Evolutionary conservation across 192 early-diverging fungal species (phyloP).

Genomic region (Linnemannia exigua): DNA sequence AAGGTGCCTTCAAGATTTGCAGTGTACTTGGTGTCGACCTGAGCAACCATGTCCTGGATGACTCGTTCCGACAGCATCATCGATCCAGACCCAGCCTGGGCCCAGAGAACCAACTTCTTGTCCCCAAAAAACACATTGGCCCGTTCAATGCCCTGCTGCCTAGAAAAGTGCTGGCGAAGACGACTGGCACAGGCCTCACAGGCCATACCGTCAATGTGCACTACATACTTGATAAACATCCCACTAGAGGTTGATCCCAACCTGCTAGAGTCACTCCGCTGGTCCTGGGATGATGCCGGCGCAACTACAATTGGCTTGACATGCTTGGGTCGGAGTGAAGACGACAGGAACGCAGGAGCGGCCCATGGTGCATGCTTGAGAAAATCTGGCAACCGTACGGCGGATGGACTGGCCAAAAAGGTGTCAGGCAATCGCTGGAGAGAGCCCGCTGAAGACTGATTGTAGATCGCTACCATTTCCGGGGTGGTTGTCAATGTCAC

Average conservation of each 20-base stretch:
- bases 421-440: neutral
- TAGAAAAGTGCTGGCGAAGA: constrained; percentile 55
- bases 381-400: neutral
- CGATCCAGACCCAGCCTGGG: neutral
- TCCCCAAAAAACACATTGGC: constrained; percentile 61
- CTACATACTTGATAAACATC: constrained; percentile 35
- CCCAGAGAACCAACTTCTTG: constrained; percentile 33
- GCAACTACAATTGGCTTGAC: neutral
- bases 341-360: neutral
- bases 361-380: neutral
- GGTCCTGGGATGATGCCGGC: neutral
- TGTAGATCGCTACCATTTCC: constrained; percentile 59
- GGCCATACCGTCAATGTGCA: constrained; percentile 60
- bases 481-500: constrained; percentile 56
- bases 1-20: neutral
- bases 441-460: constrained; percentile 22
- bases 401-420: neutral
- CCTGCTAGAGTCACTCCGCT: neutral
- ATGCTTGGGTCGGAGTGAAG: neutral
- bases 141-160: constrained; percentile 24
- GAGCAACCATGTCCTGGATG: constrained; percentile 29
- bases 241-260: neutral
- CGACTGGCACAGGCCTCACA: constrained; percentile 68
- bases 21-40: constrained; percentile 34
- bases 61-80: constrained; percentile 15